phyloP scores from a whole-genome alignment of 2,329 filamentous ascomycete species.

The Fusarium coffeatum region DNA sequence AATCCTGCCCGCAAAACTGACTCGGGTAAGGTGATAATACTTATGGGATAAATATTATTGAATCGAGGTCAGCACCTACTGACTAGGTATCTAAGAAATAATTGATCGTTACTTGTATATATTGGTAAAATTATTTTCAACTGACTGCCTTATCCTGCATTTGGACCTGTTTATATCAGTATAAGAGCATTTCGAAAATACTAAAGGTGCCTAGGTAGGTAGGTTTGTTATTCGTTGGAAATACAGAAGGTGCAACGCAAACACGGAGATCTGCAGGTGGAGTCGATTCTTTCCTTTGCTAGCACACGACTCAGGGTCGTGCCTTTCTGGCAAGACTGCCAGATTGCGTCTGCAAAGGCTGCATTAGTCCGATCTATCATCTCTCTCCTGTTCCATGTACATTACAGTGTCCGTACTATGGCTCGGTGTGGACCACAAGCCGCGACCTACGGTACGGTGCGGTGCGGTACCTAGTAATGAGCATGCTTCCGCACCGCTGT shows the following conservation, averaged over 20 bases:
- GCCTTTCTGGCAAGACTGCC: conserved; percentile 29
- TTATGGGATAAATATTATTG: background rate
- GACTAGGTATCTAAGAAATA: background rate
- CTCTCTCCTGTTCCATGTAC: conserved; percentile 16
- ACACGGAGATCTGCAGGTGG: conserved; percentile 6
- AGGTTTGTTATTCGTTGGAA: background rate
- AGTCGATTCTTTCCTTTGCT: conserved; percentile 3
- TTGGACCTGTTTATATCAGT: background rate
- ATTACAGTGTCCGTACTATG: background rate
- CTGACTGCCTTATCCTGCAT: background rate
- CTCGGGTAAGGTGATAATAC: conserved; percentile 6
- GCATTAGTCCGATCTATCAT: conserved; percentile 18
- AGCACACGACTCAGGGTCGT: conserved; percentile 43
- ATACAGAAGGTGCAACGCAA: background rate
- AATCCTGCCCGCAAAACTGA: conserved; percentile 22
- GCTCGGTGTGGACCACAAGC: background rate
- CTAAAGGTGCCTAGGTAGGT: background rate
- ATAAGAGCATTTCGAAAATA: background rate
- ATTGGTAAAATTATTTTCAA: background rate
- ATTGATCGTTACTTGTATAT: background rate
- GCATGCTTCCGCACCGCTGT: background rate
- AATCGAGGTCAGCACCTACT: background rate
- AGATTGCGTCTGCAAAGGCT: conserved; percentile 28
- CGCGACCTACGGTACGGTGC: background rate
- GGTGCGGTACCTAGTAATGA: background rate